A percentile compares a stretch with the other conserved stretches of the same genome.
Evolutionary conservation across 768 basidiomycete genomes (phyloP).

Genomic region (Daedaleopsis sinensis): DNA sequence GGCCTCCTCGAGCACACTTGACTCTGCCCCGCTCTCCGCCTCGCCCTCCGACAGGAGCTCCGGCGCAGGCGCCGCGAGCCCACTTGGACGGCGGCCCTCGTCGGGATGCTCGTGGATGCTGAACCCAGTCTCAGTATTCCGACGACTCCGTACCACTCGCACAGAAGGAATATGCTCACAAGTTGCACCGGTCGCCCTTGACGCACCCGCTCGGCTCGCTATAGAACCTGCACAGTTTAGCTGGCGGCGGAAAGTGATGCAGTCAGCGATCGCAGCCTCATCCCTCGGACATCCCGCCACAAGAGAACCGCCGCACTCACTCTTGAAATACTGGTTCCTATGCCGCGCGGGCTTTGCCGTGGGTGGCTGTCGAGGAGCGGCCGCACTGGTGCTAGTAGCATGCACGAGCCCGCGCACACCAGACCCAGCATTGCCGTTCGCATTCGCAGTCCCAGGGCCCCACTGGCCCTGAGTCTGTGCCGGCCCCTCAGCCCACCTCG

Average conservation of each 20-base stretch:
- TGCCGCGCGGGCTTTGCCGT: background rate
- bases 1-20: conserved; percentile 6
- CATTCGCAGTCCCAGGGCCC: no score
- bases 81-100: background rate
- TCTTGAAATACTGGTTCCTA: conserved; percentile 20
- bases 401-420: background rate
- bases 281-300: background rate
- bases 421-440: no score
- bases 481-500: background rate
- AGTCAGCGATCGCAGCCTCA: background rate
- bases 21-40: conserved; percentile 16
- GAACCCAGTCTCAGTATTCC: background rate
- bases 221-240: conserved; percentile 24
- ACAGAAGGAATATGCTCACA: background rate
- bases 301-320: background rate
- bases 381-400: background rate
- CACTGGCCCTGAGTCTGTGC: background rate
- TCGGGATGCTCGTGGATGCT: conserved; percentile 12
- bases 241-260: background rate
- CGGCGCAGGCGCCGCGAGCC: background rate
- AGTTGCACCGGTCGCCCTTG: conserved; percentile 25
- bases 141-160: background rate
- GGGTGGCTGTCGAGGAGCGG: background rate
- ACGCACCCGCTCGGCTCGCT: conserved; percentile 16
- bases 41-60: conserved; percentile 12